Evolutionary conservation across 2,329 filamentous ascomycete genomes (phyloP).

Genomic region (Graphiopsis chlorocephala): DNA sequence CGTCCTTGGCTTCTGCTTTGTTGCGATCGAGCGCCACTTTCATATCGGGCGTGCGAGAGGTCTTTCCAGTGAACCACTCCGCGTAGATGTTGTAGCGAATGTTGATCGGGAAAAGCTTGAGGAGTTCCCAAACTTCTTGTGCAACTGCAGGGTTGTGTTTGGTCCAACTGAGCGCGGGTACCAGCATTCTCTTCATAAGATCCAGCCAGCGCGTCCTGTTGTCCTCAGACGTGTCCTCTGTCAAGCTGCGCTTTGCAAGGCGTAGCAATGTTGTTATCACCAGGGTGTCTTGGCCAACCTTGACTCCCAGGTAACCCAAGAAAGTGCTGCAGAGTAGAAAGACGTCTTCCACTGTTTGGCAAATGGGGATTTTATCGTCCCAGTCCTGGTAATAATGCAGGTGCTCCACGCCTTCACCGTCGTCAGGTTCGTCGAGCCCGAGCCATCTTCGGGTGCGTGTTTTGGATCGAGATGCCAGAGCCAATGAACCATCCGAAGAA

Average conservation of each 20-base stretch:
- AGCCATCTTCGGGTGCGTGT: constrained; percentile 64
- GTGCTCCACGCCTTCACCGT: constrained; percentile 71
- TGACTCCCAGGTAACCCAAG: constrained; percentile 80
- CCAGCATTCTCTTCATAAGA: constrained; percentile 76
- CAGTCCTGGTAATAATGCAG: constrained; percentile 98
- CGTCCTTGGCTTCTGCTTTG: constrained; percentile 74
- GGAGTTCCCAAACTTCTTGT: constrained; percentile 80
- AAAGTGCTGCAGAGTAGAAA: constrained; percentile 83
- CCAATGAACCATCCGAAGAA: constrained; percentile 67
- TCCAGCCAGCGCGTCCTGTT: constrained; percentile 82
- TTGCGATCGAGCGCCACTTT: constrained; percentile 74
- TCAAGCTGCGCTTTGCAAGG: constrained; percentile 75
- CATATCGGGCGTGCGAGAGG: constrained; percentile 73
- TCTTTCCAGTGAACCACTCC: constrained; percentile 84
- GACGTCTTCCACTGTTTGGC: constrained; percentile 85
- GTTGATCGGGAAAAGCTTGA: constrained; percentile 73
- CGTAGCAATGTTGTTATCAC: constrained; percentile 79
- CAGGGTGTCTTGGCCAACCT: constrained; percentile 78
- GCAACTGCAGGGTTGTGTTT: constrained; percentile 80
- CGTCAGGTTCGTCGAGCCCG: constrained; percentile 72
- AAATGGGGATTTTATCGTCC: constrained; percentile 88
- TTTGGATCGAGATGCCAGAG: constrained; percentile 51
- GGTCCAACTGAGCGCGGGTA: constrained; percentile 83
- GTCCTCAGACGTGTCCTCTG: constrained; percentile 63
- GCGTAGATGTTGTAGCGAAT: constrained; percentile 85